These are phyloP conservation scores for Posidonia oceanica DNA, from an alignment of 116 monocot species.

Conservation along the genomic window DNA sequence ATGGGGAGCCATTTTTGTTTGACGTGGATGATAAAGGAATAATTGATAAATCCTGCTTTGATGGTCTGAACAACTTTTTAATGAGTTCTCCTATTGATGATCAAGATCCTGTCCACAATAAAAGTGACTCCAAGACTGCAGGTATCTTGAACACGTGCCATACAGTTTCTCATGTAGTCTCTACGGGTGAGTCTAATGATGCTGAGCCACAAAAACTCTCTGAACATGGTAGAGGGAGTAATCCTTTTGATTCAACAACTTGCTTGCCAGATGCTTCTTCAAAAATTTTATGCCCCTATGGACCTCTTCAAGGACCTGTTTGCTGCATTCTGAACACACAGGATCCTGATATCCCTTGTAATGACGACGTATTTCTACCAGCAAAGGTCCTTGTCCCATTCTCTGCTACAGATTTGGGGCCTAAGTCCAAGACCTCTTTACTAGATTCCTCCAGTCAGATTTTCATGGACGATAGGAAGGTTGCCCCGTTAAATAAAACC, in stretches of 20 bases:
- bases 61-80: constrained; percentile 34
- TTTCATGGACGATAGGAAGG: background rate
- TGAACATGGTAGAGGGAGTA: constrained; percentile 5
- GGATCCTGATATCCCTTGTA: constrained; percentile 66
- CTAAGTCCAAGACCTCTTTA: background rate
- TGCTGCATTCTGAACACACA: constrained; percentile 56
- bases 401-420: background rate
- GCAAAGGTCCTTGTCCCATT: background rate
- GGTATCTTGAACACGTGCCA: constrained; percentile 5
- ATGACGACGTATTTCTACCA: constrained; percentile 39
- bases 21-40: constrained; percentile 29
- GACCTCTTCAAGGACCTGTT: constrained; percentile 19
- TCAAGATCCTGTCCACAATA: constrained; percentile 16
- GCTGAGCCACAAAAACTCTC: constrained; percentile 14
- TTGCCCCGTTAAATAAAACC: background rate
- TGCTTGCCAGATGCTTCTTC: background rate
- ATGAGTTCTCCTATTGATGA: constrained; percentile 41
- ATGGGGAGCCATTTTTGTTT: constrained; percentile 39
- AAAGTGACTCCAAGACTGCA: constrained; percentile 9
- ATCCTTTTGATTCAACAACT: constrained; percentile 10
- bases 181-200: constrained; percentile 1
- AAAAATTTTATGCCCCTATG: background rate
- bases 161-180: background rate
- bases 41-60: constrained; percentile 31
- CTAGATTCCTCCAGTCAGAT: background rate